Base-by-base conservation (phyloP, 805 yeast species). In the Candida tammaniensis region DNA sequence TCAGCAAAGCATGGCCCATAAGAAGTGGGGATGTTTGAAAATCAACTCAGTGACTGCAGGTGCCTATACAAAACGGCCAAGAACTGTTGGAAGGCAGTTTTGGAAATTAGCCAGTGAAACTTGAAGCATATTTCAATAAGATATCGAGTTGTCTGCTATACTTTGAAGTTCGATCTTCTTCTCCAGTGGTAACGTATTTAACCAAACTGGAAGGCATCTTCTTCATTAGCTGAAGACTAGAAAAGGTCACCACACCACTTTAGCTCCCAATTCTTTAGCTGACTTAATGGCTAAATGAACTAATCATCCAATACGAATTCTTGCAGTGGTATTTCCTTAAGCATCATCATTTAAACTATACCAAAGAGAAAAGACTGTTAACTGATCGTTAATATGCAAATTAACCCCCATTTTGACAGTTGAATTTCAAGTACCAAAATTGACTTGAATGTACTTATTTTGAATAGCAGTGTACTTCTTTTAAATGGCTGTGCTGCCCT, bases 241-340 rank as follows among this genome's bases (percentile, higher is more conserved):
- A 62, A 57, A 31, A 58, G 52, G 7, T 78, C 78, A 31, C n/a
- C n/a, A n/a, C n/a, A 66, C 66, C 9, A 77, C 82, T 38, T 74
- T 78, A n/a, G 82, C 80, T 25, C 84, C 85, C 39, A 79, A 50
- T 5, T 84, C 84, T 42, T 64, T 63, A 20, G 83, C 80, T 42
- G 72, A 74, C 54, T 73, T 69, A 35, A 80, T 55, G 10, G 74
- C 80, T 64, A 78, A 65, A 60, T 78, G 82, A 30, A 86, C 86
- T 35, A 80, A 66, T 19, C 86, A 86, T 35, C 86, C 86, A 35
- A 80, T 68, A 36, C 85, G 85, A 36, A 74, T 70, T 35, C 79
- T 57, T 26, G 81, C 86, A 34, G 80, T 81, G 24, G 64, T 61
- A 21, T 68, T 64, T 4, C 52, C 54, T 9, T 27, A 41, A 25